Conservation (phyloP, 1,284 basidiomycete species). For the Ceratobasidium theobromae region DNA sequence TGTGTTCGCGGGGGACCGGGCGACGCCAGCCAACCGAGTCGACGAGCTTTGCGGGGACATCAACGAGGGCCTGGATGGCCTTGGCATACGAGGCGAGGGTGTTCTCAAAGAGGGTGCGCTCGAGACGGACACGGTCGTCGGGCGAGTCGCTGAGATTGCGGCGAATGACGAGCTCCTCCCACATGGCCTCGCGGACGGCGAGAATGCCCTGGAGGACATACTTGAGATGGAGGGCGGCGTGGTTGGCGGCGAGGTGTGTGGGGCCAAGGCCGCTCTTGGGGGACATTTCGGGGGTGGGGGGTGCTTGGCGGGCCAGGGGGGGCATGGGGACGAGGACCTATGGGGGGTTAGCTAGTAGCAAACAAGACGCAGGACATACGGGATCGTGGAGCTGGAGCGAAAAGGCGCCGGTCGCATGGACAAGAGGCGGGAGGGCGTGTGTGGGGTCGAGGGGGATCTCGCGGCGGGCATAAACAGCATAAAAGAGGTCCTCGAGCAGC, state of each 20-base stretch:
- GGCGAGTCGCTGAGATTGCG: constrained; percentile 11
- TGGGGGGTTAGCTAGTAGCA: background rate
- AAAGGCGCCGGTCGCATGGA: background rate
- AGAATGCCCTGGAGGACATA: constrained; percentile 10
- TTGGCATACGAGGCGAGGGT: constrained; percentile 22
- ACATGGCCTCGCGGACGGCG: constrained; percentile 27
- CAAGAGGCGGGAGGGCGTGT: constrained; percentile 2
- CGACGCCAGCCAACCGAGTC: background rate
- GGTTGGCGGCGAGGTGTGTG: background rate
- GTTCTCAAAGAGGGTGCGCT: constrained; percentile 19
- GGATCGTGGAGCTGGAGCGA: background rate
- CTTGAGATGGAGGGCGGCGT: background rate
- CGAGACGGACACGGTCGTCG: constrained; percentile 5
- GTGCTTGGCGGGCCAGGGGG: background rate
- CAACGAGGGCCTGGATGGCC: constrained; percentile 7
- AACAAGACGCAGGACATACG: background rate
- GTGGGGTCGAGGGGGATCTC: constrained; percentile 30
- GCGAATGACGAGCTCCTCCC: constrained; percentile 25
- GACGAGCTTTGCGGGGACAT: constrained; percentile 8
- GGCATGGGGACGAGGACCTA: background rate
- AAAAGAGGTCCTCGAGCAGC: constrained; percentile 33
- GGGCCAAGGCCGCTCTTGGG: constrained; percentile 3
- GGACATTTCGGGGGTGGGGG: constrained; percentile 24
- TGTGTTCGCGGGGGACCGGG: constrained; percentile 24
- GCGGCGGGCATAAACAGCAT: constrained; percentile 27